Evolutionary conservation across 768 basidiomycete genomes (phyloP).

Genomic region (Xerocomellus dryophilus): DNA sequence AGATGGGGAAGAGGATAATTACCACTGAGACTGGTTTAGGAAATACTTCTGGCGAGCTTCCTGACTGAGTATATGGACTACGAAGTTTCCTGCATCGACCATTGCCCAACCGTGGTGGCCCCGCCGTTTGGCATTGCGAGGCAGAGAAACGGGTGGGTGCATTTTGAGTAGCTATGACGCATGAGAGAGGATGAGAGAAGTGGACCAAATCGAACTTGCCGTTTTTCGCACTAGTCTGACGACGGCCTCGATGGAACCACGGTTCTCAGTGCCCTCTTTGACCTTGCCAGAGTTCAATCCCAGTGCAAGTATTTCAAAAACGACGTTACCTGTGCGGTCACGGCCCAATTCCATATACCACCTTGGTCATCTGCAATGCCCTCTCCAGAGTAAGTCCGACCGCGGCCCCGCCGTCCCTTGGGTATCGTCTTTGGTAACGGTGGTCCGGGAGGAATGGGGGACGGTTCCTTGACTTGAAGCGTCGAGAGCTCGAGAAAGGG

Average conservation of each 20-base stretch:
- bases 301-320: not conserved
- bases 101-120: slow-evolving; percentile 77
- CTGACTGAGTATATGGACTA: slow-evolving; percentile 70
- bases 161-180: slow-evolving; percentile 51
- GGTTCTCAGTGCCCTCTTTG: slow-evolving; percentile 79
- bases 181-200: slow-evolving; percentile 9
- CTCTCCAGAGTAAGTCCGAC: slow-evolving; percentile 65
- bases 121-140: slow-evolving; percentile 59
- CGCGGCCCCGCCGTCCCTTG: slow-evolving; percentile 62
- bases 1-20: not conserved
- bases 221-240: slow-evolving; percentile 67
- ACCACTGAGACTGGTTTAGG: slow-evolving; percentile 32
- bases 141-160: slow-evolving; percentile 57
- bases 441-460: slow-evolving; percentile 52
- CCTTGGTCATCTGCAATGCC: slow-evolving; percentile 49
- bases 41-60: slow-evolving; percentile 71
- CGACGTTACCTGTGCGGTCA: slow-evolving; percentile 62
- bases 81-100: slow-evolving; percentile 79
- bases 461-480: slow-evolving; percentile 53
- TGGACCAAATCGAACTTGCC: slow-evolving; percentile 40
- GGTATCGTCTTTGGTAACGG: slow-evolving; percentile 54
- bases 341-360: slow-evolving; percentile 75
- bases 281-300: slow-evolving; percentile 50
- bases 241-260: slow-evolving; percentile 74
- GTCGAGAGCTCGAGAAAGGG: slow-evolving; percentile 66